Base-by-base conservation (phyloP, 345 rosid genomes). In the Balakata baccata region DNA sequence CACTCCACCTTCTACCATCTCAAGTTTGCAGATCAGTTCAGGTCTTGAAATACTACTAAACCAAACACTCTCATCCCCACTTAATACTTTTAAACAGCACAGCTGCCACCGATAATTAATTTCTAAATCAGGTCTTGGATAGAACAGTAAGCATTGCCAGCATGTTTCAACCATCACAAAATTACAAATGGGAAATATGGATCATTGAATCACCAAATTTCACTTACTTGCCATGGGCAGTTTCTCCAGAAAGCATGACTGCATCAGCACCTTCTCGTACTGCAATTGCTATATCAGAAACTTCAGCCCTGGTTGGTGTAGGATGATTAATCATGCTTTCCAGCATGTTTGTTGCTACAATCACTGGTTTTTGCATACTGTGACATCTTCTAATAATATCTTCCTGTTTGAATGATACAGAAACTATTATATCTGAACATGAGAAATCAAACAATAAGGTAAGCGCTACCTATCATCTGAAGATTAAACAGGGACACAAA, bases 281-380 rank as follows among this genome's bases (percentile, higher is more conserved):
- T 70, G 98, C 97, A 76, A 94, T 90, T 60, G 98, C 93, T 57
- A 94, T 92, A 75, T 94, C 98, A 37, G 97, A 88, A 73, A 94
- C 98, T 88, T 94, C 98, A 23, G 98, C 98, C 83, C 98, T 90
- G 69, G 98, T 94, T 63, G 98, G 98, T 17, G 97, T 94, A 54
- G 98, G 98, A 84, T 94, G 98, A 75, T 85, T 82, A 74, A 94
- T 92, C 98, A 94, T 94, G 79, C 98, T 94, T 82, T 94, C 98
- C 64, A 94, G 86, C 98, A 94, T 94, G 80, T 92, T 94, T 65
- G 98, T 92, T 10, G 98, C 98, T 3, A 94, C 97, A 75, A 94
- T 94, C 58, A 94, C 97, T 6, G 98, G 92, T 77, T 94, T 94
- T 63, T 87, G 89, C 96, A 92, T 88, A 60, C 76, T 85, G 62